Base-by-base conservation (phyloP, 2,329 filamentous ascomycete species). In the Fusarium sp. region DNA sequence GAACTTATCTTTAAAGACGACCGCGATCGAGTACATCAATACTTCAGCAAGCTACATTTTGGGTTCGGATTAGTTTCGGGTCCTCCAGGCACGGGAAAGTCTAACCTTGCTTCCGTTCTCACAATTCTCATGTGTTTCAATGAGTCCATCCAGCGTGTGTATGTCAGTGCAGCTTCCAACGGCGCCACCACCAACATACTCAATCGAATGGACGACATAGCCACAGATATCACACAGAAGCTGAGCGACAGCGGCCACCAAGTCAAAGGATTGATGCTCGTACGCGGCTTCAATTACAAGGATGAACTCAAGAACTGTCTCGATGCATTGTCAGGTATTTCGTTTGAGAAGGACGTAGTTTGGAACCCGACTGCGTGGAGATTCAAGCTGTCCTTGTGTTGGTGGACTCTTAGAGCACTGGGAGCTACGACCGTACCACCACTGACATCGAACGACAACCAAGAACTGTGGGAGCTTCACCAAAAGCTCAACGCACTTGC, bases 351-450 rank as follows among this genome's bases (percentile, higher is more conserved):
- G 1, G 17, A 7, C 1, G 20, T 14, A 1, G 4, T 17, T 3
- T 57, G 7, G 42, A 39, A 48, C 0, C 9, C 36, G 7, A 36
- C 46, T 1, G 40, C 45, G 1, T 64, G 61, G 61, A 15, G 14
- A 1, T 12, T 42, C 11, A 20, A 34, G 7, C 6, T 6, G 2
- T 64, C 58, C 0, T 9, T 64, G 0, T 64, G 61, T 9, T 64
- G 61, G 58, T 64, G 52, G 58, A 58, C 58, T 2, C 26, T 64
- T 9, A 52, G 61, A 1, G 46, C 24, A 3, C 4, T 63, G 3
- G 61, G 46, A 1, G 49, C 23, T 1, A 3, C 4, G 1, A 2
- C 0, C 0, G 50, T 47, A 2, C 60, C 57, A 1, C 2, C 11
- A 1, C 9, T 62, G 11, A 20, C 39, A 0, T 7, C 2, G 0